Conservation (phyloP, 1,284 basidiomycete species). For the Fomitopsis schrenkii region DNA sequence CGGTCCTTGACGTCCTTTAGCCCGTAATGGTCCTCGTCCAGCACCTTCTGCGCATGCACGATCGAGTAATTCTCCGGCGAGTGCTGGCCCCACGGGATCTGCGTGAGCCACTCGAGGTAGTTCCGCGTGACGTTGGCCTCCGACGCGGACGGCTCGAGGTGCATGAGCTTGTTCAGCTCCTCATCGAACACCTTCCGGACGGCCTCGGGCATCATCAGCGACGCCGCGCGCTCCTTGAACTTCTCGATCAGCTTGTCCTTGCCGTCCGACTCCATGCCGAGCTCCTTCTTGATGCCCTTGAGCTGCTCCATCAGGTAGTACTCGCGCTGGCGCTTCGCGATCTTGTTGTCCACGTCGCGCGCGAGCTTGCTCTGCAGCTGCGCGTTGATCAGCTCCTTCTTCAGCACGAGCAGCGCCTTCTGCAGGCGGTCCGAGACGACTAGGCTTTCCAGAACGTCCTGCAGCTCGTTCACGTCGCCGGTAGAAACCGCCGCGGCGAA, state of each 20-base stretch:
- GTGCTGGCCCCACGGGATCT: constrained; percentile 97
- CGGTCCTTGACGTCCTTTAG: constrained; percentile 95
- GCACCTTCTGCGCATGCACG: constrained; percentile 76
- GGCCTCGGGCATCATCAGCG: constrained; percentile 89
- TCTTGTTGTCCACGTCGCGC: constrained; percentile 94
- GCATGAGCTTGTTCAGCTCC: constrained; percentile 89
- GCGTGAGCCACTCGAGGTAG: constrained; percentile 95
- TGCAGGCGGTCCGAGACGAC: constrained; percentile 87
- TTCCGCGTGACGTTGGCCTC: constrained; percentile 97
- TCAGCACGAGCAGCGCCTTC: constrained; percentile 89
- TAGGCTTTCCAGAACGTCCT: constrained; percentile 89
- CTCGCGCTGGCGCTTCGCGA: constrained; percentile 95
- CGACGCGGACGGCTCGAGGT: constrained; percentile 88
- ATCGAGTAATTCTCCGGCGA: constrained; percentile 94
- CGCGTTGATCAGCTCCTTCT: constrained; percentile 98
- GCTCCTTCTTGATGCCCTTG: constrained; percentile 98
- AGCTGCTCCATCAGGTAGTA: constrained; percentile 99
- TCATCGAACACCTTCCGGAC: constrained; percentile 97
- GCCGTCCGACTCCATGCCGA: constrained; percentile 96
- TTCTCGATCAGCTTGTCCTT: constrained; percentile 98
- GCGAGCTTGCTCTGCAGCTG: constrained; percentile 95
- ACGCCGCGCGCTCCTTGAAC: constrained; percentile 87
- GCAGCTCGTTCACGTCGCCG: constrained; percentile 88
- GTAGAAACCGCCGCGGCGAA: constrained; percentile 96
- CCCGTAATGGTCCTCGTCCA: constrained; percentile 97